These are phyloP conservation scores for Xylariales sp. DNA, from an alignment of 2,329 filamentous ascomycete genomes.

Conservation along the genomic window DNA sequence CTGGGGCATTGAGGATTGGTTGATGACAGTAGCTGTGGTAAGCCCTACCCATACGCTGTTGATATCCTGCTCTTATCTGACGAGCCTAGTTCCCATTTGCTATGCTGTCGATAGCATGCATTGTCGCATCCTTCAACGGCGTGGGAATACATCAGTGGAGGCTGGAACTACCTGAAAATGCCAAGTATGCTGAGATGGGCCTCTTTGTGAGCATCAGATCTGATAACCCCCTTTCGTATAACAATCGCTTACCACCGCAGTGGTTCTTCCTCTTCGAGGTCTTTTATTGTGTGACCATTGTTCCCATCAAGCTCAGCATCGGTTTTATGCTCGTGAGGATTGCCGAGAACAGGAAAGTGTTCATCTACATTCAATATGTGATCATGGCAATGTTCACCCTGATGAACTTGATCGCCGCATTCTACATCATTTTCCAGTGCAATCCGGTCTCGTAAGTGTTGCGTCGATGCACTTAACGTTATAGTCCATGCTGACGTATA, in stretches of 20 bases:
- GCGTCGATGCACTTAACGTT: no score
- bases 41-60: no score
- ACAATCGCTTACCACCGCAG: constrained; percentile 7
- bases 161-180: constrained; percentile 11
- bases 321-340: constrained; percentile 14
- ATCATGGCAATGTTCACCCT: constrained; percentile 15
- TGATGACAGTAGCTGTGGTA: constrained; percentile 15
- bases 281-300: constrained; percentile 16
- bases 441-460: constrained; percentile 10
- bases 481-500: not conserved
- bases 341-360: constrained; percentile 11
- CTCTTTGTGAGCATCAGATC: constrained; percentile 13
- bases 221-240: no score
- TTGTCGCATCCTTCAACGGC: constrained; percentile 10
- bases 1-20: constrained; percentile 16
- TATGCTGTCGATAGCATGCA: constrained; percentile 14
- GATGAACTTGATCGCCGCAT: constrained; percentile 15
- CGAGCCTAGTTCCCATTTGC: constrained; percentile 11
- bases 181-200: constrained; percentile 10
- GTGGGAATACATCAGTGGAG: constrained; percentile 12
- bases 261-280: constrained; percentile 19
- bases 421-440: constrained; percentile 18
- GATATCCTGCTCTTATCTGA: no score
- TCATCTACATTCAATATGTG: constrained; percentile 10
- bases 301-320: constrained; percentile 15